Conservation (phyloP, 2,329 filamentous ascomycete genomes). For the Microcera coccophila region DNA sequence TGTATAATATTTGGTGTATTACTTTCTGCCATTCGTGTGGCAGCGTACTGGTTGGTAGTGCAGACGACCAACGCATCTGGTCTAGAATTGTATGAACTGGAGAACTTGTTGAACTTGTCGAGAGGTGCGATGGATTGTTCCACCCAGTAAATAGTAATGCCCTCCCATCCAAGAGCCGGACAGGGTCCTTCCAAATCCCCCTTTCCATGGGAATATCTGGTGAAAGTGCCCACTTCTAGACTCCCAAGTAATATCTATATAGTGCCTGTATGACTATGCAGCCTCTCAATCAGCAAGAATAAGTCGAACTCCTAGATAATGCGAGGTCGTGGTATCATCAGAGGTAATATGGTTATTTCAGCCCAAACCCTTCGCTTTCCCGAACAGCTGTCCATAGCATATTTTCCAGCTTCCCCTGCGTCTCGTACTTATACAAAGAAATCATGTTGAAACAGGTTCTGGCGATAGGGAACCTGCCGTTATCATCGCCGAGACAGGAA, state of each 20-base stretch:
- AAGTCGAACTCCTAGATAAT: constrained; percentile 19
- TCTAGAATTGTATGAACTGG: not conserved
- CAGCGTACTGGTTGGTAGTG: constrained; percentile 27
- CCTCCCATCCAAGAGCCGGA: not conserved
- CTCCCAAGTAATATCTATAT: constrained; percentile 11
- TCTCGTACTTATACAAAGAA: constrained; percentile 68
- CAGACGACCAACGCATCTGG: constrained; percentile 13
- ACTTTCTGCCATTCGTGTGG: constrained; percentile 21
- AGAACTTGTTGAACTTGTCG: too few relatives aligned
- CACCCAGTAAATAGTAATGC: not conserved
- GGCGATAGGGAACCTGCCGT: constrained; percentile 73
- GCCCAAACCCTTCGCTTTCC: constrained; percentile 87
- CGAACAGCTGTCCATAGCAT: constrained; percentile 82
- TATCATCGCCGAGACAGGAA: constrained; percentile 70
- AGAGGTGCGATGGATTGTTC: too few relatives aligned
- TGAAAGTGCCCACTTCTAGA: not conserved
- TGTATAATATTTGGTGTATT: constrained; percentile 33
- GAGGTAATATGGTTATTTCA: constrained; percentile 55
- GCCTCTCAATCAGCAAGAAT: not conserved
- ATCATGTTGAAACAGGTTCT: constrained; percentile 89
- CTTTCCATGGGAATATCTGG: constrained; percentile 1
- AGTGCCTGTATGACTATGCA: not conserved
- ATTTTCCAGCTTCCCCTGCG: constrained; percentile 61
- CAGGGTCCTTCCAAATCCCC: not conserved
- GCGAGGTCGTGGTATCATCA: constrained; percentile 18